Conservation (phyloP, 73 alveolate species). For the Breviolum minutum region DNA sequence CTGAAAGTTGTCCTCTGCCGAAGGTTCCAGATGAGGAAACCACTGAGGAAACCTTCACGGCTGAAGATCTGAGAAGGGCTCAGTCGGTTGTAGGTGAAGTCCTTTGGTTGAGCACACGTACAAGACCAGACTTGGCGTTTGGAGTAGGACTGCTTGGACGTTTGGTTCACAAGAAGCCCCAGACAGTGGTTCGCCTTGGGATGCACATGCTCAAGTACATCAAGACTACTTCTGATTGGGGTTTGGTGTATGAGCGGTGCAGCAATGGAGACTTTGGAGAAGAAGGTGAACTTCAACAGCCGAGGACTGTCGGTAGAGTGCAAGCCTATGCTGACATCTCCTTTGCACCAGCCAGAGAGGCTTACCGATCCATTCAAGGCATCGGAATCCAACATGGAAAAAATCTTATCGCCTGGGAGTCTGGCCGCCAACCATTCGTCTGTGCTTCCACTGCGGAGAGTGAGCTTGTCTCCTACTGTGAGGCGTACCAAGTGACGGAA, state of each 20-base stretch:
- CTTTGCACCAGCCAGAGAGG: not conserved
- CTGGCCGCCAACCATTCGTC: not conserved
- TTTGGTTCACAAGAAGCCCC: not conserved
- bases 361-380: not conserved
- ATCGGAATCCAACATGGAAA: not conserved
- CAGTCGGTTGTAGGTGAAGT: not conserved
- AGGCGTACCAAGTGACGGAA: not conserved
- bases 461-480: not conserved
- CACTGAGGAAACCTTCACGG: not conserved
- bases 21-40: not conserved
- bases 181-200: not conserved
- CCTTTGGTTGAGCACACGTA: not conserved
- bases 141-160: not conserved
- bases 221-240: not conserved
- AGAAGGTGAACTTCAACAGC: not conserved
- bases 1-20: not conserved
- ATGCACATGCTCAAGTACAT: not conserved
- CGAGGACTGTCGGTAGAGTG: not conserved
- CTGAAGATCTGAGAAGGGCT: not conserved
- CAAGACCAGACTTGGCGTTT: not conserved
- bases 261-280: not conserved
- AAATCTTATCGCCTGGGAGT: not conserved
- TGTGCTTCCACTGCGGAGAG: not conserved
- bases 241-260: not conserved
- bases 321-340: not conserved